Evolutionary conservation across 305 asterid species (phyloP), one percentile per base, ranked within the genome.

Genomic region (Ilex paraguariensis): DNA sequence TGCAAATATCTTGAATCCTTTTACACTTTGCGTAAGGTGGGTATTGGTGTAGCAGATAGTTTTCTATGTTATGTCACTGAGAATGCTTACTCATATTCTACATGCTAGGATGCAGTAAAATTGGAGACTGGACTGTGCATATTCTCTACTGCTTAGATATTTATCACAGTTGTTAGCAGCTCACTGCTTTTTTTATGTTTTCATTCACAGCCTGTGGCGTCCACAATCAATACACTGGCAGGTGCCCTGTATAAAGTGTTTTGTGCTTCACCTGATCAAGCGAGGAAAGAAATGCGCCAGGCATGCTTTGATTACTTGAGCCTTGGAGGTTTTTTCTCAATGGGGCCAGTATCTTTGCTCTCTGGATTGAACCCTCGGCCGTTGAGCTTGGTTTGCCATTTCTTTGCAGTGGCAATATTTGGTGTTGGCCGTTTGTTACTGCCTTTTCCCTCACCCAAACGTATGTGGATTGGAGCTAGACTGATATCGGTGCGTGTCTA

Each of bases 21-120:
- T 60, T 80, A 77, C 71, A 74, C 74, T 13, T 48, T 74, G 16
- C 67, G 82, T 10, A 77, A 74, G 72, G 81, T 79, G 54, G 55
- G 3, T 36, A 36, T 36, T 21, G 28, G 28, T 21, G 28, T 21
- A 21, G 28, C 28, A 21, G 28, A 21, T 21, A 21, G 28, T 21
- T 21, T 21, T 21, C 1, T 21, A 21, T 21, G 28, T 21, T 21
- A 21, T 21, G 28, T 21, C 28, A 21, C 28, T 21, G 28, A 21
- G 28, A 21, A 21, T 21, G 28, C 28, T 21, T 21, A 21, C 28
- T 21, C 28, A 1, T 21, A 21, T 21, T 21, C 28, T 21, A 21
- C 28, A 21, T 21, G 28, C 28, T 21, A 21, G 28, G 28, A 21
- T 21, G 28, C 28, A 21, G 28, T 21, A 21, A 21, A 21, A 21